Percentiles rank a stretch among this genome's conserved stretches.
These are phyloP conservation scores for Cicer yamashitae DNA, from an alignment of 306 rosid genomes.

Conservation along the genomic window DNA sequence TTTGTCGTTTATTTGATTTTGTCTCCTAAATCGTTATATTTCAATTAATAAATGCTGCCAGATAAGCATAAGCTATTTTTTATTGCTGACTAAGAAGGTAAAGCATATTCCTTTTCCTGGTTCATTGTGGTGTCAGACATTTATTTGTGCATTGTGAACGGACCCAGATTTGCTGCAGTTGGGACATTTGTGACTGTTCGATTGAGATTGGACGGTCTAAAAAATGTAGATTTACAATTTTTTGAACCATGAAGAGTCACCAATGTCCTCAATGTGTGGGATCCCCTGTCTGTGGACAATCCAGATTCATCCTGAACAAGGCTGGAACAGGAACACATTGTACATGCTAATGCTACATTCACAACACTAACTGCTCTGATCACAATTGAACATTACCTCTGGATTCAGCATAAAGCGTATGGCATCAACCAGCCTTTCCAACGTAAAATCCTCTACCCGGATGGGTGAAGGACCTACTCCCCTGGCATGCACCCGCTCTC, in stretches of 20 bases:
- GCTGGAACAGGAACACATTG: constrained; percentile 31
- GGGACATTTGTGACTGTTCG: too few relatives aligned
- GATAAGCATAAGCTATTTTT: constrained; percentile 14
- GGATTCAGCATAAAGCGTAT: constrained; percentile 80
- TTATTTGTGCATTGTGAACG: background rate
- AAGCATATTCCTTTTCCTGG: constrained; percentile 11
- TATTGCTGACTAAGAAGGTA: background rate
- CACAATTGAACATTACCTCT: constrained; percentile 58
- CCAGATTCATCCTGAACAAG: constrained; percentile 1
- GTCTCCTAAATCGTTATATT: background rate
- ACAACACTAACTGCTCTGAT: constrained; percentile 25
- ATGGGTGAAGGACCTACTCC: constrained; percentile 95
- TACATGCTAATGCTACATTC: constrained; percentile 24
- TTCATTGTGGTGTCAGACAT: constrained; percentile 10
- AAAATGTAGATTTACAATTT: too few relatives aligned
- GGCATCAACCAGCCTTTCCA: constrained; percentile 74
- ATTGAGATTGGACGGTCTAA: too few relatives aligned
- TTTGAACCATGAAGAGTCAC: too few relatives aligned
- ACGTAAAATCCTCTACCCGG: constrained; percentile 68
- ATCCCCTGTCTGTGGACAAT: too few relatives aligned
- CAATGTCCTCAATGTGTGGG: too few relatives aligned
- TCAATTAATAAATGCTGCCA: background rate
- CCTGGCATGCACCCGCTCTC: constrained; percentile 83
- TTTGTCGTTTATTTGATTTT: background rate
- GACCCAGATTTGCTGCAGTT: too few relatives aligned